Conservation (phyloP, 805 yeast species). For the Yarrowia sp. region DNA sequence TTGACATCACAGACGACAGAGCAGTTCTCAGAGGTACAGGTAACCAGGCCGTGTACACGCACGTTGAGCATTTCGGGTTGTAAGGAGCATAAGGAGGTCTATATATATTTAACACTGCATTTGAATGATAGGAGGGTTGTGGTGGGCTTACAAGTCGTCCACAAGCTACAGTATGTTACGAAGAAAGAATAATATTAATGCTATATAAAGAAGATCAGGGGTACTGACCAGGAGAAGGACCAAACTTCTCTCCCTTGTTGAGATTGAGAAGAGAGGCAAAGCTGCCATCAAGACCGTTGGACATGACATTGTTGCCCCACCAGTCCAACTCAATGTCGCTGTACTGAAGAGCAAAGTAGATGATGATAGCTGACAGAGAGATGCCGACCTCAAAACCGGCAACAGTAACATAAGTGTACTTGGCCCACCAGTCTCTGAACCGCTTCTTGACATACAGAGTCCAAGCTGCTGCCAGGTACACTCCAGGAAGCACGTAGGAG, state of each 20-base stretch:
- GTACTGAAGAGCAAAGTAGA: slow-evolving; percentile 55
- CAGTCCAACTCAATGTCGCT: slow-evolving; percentile 51
- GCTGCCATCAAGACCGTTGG: slow-evolving; percentile 7
- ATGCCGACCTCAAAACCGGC: slow-evolving; percentile 59
- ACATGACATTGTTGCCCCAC: slow-evolving; percentile 57
- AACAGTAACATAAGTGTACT: slow-evolving; percentile 58
- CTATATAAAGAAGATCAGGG: background rate
- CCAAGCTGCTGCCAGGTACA: slow-evolving; percentile 54
- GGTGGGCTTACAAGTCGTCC: too few relatives aligned
- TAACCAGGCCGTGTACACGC: slow-evolving; percentile 32
- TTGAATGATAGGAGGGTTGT: background rate
- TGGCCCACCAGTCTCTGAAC: slow-evolving; percentile 60
- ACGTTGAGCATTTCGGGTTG: slow-evolving; percentile 35
- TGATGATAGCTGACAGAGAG: slow-evolving; percentile 56
- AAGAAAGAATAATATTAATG: background rate
- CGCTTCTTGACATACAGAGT: slow-evolving; percentile 55
- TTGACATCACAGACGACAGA: slow-evolving; percentile 34
- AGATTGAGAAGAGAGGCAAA: background rate
- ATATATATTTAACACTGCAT: slow-evolving; percentile 16
- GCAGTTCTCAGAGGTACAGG: slow-evolving; percentile 35
- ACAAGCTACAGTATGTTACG: too few relatives aligned
- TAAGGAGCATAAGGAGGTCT: background rate
- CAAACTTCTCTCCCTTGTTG: slow-evolving; percentile 2
- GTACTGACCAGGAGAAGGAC: background rate
- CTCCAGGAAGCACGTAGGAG: slow-evolving; percentile 54